These are phyloP conservation scores for Emergomyces africanus DNA, from an alignment of 2,329 filamentous ascomycete species.

Conservation along the genomic window DNA sequence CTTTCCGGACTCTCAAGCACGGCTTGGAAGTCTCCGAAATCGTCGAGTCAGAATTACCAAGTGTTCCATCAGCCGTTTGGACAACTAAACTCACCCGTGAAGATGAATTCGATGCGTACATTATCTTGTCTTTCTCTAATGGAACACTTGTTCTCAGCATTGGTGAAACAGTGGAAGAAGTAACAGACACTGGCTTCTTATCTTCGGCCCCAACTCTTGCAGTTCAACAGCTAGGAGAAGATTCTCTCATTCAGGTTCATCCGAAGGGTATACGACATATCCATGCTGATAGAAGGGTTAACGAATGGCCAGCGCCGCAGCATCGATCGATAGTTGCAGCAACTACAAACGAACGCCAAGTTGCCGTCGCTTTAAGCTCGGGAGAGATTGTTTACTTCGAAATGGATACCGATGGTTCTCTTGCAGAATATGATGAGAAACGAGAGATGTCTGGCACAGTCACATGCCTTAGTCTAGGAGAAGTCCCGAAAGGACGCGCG, in stretches of 20 bases:
- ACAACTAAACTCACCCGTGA: slow-evolving; percentile 73
- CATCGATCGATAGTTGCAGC: slow-evolving; percentile 93
- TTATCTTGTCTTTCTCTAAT: slow-evolving; percentile 85
- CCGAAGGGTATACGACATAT: slow-evolving; percentile 95
- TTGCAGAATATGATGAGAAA: slow-evolving; percentile 90
- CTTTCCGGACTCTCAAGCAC: slow-evolving; percentile 84
- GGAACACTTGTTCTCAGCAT: slow-evolving; percentile 87
- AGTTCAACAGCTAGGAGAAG: slow-evolving; percentile 86
- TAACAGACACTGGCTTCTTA: slow-evolving; percentile 84
- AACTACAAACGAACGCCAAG: slow-evolving; percentile 83
- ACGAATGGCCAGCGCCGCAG: slow-evolving; percentile 87
- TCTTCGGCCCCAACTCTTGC: slow-evolving; percentile 80
- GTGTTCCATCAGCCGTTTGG: slow-evolving; percentile 86
- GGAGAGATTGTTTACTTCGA: slow-evolving; percentile 98
- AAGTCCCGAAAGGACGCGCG: slow-evolving; percentile 78
- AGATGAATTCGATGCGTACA: slow-evolving; percentile 86
- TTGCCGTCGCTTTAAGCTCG: slow-evolving; percentile 85
- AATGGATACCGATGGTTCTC: slow-evolving; percentile 79
- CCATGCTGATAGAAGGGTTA: slow-evolving; percentile 59
- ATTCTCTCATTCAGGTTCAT: slow-evolving; percentile 86
- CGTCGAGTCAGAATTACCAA: slow-evolving; percentile 82
- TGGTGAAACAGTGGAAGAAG: slow-evolving; percentile 91
- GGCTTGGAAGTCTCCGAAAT: slow-evolving; percentile 89
- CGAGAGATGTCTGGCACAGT: slow-evolving; percentile 93
- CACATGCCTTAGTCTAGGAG: slow-evolving; percentile 84